These are phyloP conservation scores for Chaetomium tenue DNA, from an alignment of 495 filamentous ascomycete genomes.

Conservation along the genomic window DNA sequence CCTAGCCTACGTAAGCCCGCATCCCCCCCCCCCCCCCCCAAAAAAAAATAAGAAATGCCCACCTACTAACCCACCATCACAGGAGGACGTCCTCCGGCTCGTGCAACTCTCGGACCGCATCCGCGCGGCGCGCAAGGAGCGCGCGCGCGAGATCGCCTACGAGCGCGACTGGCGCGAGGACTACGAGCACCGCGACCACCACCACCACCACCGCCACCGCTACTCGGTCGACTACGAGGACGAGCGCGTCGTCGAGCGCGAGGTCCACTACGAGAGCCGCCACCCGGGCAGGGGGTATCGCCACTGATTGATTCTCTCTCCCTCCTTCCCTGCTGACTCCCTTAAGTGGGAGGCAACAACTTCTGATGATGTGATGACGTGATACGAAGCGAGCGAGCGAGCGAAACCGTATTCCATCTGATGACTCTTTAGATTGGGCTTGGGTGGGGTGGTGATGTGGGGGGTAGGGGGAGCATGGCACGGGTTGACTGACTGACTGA, in stretches of 20 bases:
- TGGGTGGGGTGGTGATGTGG: neutral
- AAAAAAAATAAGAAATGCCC: no score
- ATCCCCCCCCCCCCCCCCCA: neutral
- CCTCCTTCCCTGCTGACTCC: no score
- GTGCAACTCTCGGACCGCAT: constrained; percentile 81
- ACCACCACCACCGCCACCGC: constrained; percentile 36
- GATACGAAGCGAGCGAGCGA: constrained; percentile 5
- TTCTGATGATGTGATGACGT: constrained; percentile 9
- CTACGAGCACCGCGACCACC: constrained; percentile 53
- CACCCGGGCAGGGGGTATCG: constrained; percentile 31
- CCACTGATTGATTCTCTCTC: constrained; percentile 4
- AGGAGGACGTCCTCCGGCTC: constrained; percentile 87
- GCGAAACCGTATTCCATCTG: constrained; percentile 7
- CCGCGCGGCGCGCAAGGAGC: constrained; percentile 68
- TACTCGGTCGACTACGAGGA: constrained; percentile 47
- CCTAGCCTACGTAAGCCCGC: constrained; percentile 71
- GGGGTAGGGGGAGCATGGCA: neutral
- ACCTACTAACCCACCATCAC: neutral
- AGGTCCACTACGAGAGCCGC: constrained; percentile 54
- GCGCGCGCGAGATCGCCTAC: constrained; percentile 77
- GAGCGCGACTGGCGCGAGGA: constrained; percentile 65
- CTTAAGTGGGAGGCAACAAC: neutral
- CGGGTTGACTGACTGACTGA: no score
- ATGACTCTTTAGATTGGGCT: constrained; percentile 15
- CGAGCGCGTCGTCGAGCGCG: constrained; percentile 58